Percentiles rank a stretch among this genome's conserved stretches.
Evolutionary conservation across 805 yeast genomes (phyloP).

Genomic region (Candida hispaniensis): DNA sequence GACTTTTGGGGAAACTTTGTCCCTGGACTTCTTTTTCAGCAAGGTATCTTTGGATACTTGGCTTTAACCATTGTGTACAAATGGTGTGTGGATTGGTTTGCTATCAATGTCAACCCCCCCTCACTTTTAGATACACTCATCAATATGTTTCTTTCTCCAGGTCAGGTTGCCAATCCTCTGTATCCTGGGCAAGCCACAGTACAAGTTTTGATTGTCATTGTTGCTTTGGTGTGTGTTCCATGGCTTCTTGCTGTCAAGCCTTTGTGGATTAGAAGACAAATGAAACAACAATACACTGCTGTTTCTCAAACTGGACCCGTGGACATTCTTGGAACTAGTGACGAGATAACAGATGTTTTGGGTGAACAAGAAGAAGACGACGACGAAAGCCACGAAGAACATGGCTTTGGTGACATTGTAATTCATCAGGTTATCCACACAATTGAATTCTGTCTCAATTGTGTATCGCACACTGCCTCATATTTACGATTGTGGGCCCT

Average conservation of each 20-base stretch:
- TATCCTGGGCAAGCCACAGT: constrained; percentile 69
- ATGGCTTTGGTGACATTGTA: constrained; percentile 84
- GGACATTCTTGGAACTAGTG: constrained; percentile 16
- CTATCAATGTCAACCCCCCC: constrained; percentile 70
- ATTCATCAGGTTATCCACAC: constrained; percentile 97
- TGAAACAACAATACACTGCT: constrained; percentile 44
- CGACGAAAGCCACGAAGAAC: constrained; percentile 44
- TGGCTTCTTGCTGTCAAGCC: constrained; percentile 85
- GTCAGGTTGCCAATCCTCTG: constrained; percentile 67
- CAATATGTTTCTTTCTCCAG: constrained; percentile 91
- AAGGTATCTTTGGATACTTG: constrained; percentile 88
- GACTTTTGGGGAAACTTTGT: constrained; percentile 88
- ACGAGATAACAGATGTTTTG: constrained; percentile 14
- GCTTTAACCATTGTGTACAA: constrained; percentile 79
- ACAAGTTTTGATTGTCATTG: constrained; percentile 57
- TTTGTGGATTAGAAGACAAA: constrained; percentile 48
- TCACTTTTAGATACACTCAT: constrained; percentile 90
- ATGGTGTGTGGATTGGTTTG: constrained; percentile 90
- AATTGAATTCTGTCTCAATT: constrained; percentile 91
- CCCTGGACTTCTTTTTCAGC: constrained; percentile 92
- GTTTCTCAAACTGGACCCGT: constrained; percentile 30
- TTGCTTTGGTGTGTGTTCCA: constrained; percentile 88
- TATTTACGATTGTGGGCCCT: constrained; percentile 94
- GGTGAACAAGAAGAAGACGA: constrained; percentile 28
- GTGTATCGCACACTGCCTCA: constrained; percentile 98